Conservation (phyloP, 169 alveolate species). For the Amoebophrya sp. region DNA sequence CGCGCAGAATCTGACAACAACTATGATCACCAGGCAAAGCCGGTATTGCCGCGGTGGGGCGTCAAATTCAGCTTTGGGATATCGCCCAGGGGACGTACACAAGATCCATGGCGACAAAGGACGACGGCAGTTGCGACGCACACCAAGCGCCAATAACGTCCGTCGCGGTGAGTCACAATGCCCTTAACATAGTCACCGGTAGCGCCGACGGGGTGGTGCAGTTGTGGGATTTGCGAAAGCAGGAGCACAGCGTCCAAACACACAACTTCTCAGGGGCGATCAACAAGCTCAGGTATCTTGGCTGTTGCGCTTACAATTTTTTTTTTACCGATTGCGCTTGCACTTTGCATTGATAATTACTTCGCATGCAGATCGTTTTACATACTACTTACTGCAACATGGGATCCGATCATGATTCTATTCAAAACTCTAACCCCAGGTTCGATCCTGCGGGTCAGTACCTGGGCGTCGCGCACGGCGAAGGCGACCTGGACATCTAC, state of each 20-base stretch:
- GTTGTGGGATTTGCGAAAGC: not conserved
- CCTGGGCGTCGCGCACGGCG: not conserved
- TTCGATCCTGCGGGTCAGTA: not conserved
- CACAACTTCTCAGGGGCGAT: not conserved
- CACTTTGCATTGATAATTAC: no score
- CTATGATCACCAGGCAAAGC: slow-evolving; percentile 20
- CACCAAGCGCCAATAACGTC: not conserved
- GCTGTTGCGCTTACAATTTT: no score
- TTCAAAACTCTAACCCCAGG: no score
- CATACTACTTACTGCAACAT: no score
- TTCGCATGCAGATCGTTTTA: no score
- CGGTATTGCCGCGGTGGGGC: not conserved
- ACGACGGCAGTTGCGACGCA: not conserved
- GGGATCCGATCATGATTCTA: no score
- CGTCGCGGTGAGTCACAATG: not conserved
- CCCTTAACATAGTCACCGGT: not conserved
- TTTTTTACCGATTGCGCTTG: no score
- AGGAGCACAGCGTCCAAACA: not conserved
- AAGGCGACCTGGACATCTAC: not conserved
- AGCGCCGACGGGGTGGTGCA: not conserved
- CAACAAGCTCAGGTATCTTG: not conserved
- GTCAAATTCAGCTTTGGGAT: not conserved
- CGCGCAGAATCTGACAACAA: no score
- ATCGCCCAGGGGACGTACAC: not conserved
- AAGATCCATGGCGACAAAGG: not conserved